phyloP scores from a whole-genome alignment of 2,329 filamentous ascomycete species.

The Calycina herbarum region DNA sequence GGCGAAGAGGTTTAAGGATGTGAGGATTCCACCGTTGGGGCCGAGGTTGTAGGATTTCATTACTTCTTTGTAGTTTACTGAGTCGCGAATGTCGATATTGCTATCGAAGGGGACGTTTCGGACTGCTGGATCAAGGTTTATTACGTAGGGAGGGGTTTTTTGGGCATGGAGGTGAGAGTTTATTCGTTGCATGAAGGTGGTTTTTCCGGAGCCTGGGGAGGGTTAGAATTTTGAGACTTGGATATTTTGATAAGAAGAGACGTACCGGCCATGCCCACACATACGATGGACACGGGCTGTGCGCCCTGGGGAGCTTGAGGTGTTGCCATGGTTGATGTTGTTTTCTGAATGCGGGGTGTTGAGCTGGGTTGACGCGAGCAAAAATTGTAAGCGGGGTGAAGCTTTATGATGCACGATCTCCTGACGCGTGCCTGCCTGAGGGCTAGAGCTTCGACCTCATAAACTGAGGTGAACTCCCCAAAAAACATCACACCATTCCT shows the following conservation, averaged over 20 bases:
- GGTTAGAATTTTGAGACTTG: slow-evolving; percentile 7
- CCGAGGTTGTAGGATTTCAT: slow-evolving; percentile 99
- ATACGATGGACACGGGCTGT: slow-evolving; percentile 78
- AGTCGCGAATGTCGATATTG: slow-evolving; percentile 98
- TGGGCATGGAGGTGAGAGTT: slow-evolving; percentile 87
- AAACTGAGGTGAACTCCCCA: not conserved
- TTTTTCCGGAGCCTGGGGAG: slow-evolving; percentile 81
- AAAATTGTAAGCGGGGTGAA: slow-evolving; percentile 23
- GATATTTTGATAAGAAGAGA: not conserved
- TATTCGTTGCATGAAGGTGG: slow-evolving; percentile 99
- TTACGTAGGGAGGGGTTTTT: slow-evolving; percentile 82
- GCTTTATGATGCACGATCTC: slow-evolving; percentile 25
- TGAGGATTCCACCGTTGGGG: slow-evolving; percentile 95
- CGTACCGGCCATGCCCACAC: slow-evolving; percentile 91
- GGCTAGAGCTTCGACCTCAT: slow-evolving; percentile 19
- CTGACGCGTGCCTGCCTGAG: slow-evolving; percentile 21
- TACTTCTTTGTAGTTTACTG: slow-evolving; percentile 98
- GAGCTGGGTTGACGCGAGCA: slow-evolving; percentile 10
- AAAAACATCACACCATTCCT: slow-evolving; percentile 5
- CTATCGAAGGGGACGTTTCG: slow-evolving; percentile 90
- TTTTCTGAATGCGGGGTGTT: slow-evolving; percentile 11
- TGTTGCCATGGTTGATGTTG: slow-evolving; percentile 42
- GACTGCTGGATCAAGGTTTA: slow-evolving; percentile 96
- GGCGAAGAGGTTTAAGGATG: slow-evolving; percentile 91
- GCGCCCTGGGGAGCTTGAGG: slow-evolving; percentile 28